Conservation (phyloP, 495 filamentous ascomycete genomes). For the Oidiodendron maius region DNA sequence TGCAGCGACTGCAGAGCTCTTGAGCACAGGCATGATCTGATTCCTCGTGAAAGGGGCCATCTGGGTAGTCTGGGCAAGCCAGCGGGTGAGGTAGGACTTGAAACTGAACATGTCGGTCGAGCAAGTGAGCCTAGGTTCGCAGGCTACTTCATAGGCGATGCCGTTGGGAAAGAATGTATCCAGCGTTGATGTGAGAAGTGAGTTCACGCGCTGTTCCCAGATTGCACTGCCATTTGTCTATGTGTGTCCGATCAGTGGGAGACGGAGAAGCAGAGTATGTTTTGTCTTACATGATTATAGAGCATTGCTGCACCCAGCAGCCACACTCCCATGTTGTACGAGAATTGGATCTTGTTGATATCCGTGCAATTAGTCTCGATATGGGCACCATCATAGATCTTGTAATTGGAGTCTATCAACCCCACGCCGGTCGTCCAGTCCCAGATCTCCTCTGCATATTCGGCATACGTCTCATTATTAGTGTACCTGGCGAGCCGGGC, state of each 20-base stretch:
- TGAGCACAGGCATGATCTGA: constrained; percentile 59
- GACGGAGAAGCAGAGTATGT: neutral
- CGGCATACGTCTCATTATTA: constrained; percentile 67
- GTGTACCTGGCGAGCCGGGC: constrained; percentile 75
- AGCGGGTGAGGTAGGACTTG: constrained; percentile 81
- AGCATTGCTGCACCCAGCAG: constrained; percentile 71
- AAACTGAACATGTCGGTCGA: constrained; percentile 76
- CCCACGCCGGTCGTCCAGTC: constrained; percentile 62
- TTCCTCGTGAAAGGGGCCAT: constrained; percentile 61
- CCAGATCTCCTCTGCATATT: constrained; percentile 67
- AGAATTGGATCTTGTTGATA: constrained; percentile 61
- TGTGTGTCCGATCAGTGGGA: neutral
- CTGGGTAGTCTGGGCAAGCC: constrained; percentile 67
- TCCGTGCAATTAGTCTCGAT: constrained; percentile 57
- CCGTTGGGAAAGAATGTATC: constrained; percentile 47
- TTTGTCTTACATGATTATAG: constrained; percentile 59
- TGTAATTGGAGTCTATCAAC: constrained; percentile 57
- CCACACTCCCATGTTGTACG: constrained; percentile 70
- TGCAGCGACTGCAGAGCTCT: constrained; percentile 61
- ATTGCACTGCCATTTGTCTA: constrained; percentile 29
- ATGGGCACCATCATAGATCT: constrained; percentile 71
- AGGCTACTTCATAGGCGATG: constrained; percentile 66
- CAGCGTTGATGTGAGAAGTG: constrained; percentile 20
- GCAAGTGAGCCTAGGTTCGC: constrained; percentile 58
- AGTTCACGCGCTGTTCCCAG: constrained; percentile 16